Base-by-base conservation (phyloP, 306 rosid genomes). In the Vigna unguiculata region DNA sequence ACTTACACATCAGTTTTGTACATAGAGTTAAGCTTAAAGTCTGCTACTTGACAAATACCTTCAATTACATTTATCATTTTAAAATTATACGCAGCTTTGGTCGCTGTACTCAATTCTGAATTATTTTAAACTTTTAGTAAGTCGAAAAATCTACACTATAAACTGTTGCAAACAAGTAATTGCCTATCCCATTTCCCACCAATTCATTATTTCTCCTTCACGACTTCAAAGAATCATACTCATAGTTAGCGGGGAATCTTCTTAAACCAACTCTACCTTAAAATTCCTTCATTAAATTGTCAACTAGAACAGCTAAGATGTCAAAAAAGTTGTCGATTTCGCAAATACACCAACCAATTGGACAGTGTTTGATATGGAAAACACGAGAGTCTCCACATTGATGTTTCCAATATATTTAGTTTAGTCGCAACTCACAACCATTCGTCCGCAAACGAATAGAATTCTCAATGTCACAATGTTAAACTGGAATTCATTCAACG, bases 221-320 rank as follows among this genome's bases (percentile, higher is more conserved):
- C 2, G 25, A 25, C 24, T 34, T 36, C 16, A 62, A 1, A 59
- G 22, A 60, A 60, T 30, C 6, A 15, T 28, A 59, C 47, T 45
- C 68, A 20, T 64, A 41, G 54, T 32, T 51, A 67, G 40, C 59
- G 40, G 25, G 72, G 68, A 77, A 77, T 15, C 60, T 69, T 72
- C 69, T 68, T 36, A 40, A 34, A 72, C 45, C 45, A 40, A 40
- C 45, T 40, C 12, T 40, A 9, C 45, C 12, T 14, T 5, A 64
- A 69, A 21, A 3, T 54, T 41, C 19, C 38, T 69, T 48, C 17
- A 47, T n/a, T 62, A 34, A 66, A 52, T 40, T 13, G 20, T 51
- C 57, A 57, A 57, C 15, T 13, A 14, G 11, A 28, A 59, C 19
- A 28, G 3, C 28, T 53, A 30, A 15, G 41, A 8, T 58, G 40